Evolutionary conservation across 202 grass and related monocot species (phyloP).

Genomic region (Schoenoplectus tabernaemontani): DNA sequence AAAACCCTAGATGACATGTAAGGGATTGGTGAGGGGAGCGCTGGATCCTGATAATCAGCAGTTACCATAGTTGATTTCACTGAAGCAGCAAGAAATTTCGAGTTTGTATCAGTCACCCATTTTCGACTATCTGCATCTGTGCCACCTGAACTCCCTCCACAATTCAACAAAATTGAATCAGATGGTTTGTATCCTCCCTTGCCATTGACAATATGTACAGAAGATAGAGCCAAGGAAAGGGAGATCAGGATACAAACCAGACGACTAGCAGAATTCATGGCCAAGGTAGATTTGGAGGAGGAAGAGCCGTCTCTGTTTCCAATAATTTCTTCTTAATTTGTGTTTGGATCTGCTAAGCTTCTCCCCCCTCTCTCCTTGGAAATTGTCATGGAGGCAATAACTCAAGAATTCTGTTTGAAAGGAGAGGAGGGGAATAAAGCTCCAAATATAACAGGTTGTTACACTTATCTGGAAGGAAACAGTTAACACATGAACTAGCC

Average conservation of each 20-base stretch:
- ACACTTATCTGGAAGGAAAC: conserved; percentile 9
- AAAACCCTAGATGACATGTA: conserved; percentile 84
- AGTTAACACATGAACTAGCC: background rate
- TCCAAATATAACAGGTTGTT: conserved; percentile 16
- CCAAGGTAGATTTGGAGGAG: conserved; percentile 15
- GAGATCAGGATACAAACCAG: conserved; percentile 13
- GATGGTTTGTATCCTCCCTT: conserved; percentile 31
- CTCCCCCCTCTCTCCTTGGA: conserved; percentile 19
- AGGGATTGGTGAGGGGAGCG: conserved; percentile 58
- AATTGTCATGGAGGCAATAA: background rate
- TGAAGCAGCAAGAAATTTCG: conserved; percentile 30
- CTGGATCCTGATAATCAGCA: conserved; percentile 49
- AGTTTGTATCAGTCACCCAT: conserved; percentile 53
- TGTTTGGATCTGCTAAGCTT: background rate
- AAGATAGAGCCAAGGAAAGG: conserved; percentile 12
- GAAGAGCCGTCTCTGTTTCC: background rate
- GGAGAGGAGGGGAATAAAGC: conserved; percentile 20
- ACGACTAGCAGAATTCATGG: conserved; percentile 21
- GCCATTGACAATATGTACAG: background rate
- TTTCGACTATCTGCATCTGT: conserved; percentile 49
- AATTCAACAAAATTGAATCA: conserved; percentile 47
- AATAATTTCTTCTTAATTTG: conserved; percentile 8
- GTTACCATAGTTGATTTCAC: conserved; percentile 42
- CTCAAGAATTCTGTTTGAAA: conserved; percentile 5
- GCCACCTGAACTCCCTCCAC: conserved; percentile 43